These are phyloP conservation scores for Psilocybe subaeruginosa DNA, from an alignment of 768 basidiomycete genomes.

Conservation along the genomic window DNA sequence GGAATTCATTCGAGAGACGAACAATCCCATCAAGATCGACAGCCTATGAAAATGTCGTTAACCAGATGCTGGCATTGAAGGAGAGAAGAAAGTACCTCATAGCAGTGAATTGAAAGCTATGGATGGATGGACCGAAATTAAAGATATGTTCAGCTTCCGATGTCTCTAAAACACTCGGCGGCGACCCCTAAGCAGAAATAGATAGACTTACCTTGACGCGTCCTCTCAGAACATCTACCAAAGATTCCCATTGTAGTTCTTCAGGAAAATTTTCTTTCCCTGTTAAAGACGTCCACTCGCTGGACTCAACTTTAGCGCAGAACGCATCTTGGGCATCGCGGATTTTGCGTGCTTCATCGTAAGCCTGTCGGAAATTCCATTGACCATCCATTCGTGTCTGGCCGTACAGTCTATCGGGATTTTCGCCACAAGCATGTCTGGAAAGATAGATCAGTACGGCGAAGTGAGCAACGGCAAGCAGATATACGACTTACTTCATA, in stretches of 20 bases:
- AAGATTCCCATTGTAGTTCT: constrained; percentile 67
- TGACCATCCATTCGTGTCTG: constrained; percentile 62
- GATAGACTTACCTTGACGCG: constrained; percentile 60
- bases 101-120: constrained; percentile 44
- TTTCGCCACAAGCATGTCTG: constrained; percentile 76
- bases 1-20: constrained; percentile 79
- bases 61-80: neutral
- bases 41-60: constrained; percentile 38
- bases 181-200: no score
- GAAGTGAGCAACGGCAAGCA: neutral
- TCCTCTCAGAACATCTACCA: constrained; percentile 74
- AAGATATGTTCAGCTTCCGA: no score
- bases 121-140: neutral
- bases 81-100: constrained; percentile 32
- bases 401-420: constrained; percentile 49
- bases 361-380: constrained; percentile 75
- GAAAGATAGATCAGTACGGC: neutral
- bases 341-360: constrained; percentile 67
- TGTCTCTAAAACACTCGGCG: neutral
- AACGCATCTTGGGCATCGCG: constrained; percentile 71
- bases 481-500: constrained; percentile 58
- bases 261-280: constrained; percentile 58
- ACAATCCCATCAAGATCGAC: constrained; percentile 72
- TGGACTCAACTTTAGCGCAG: constrained; percentile 52
- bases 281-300: constrained; percentile 44